Evolutionary conservation across 768 basidiomycete genomes (phyloP).

Genomic region (Hygrocybe punicea): DNA sequence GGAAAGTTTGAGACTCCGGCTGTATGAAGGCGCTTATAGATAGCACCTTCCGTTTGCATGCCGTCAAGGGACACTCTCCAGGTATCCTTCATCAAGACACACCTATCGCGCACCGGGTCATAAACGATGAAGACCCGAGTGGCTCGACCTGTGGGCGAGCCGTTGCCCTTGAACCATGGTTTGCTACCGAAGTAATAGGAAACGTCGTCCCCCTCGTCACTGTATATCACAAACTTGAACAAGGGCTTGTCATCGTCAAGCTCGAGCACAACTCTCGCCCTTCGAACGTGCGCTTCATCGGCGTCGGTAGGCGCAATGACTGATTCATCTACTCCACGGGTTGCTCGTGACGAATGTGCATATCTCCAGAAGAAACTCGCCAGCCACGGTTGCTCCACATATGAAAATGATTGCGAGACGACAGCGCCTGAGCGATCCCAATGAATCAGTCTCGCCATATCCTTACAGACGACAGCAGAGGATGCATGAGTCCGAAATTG

Average conservation of each 20-base stretch:
- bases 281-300: neutral
- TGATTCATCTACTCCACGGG: neutral
- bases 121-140: neutral
- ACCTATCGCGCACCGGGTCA: neutral
- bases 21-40: neutral
- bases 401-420: constrained; percentile 17
- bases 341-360: neutral
- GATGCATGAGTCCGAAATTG: constrained; percentile 8
- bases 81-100: constrained; percentile 2
- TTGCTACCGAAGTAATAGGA: neutral
- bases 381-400: constrained; percentile 1
- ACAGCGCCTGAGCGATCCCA: constrained; percentile 8
- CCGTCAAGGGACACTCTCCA: neutral
- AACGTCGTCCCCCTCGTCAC: neutral
- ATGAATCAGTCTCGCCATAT: neutral
- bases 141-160: neutral
- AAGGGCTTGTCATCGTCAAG: neutral
- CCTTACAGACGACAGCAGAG: neutral
- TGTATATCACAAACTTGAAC: constrained; percentile 2
- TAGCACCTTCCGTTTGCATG: neutral
- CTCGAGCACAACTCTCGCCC: neutral
- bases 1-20: neutral
- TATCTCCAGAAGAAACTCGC: neutral
- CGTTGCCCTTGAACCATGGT: neutral
- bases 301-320: neutral